Percentiles rank a stretch among this genome's conserved stretches.
Evolutionary conservation across 108 stramenopile species (phyloP).

Genomic region (Skeletonema menzelii): DNA sequence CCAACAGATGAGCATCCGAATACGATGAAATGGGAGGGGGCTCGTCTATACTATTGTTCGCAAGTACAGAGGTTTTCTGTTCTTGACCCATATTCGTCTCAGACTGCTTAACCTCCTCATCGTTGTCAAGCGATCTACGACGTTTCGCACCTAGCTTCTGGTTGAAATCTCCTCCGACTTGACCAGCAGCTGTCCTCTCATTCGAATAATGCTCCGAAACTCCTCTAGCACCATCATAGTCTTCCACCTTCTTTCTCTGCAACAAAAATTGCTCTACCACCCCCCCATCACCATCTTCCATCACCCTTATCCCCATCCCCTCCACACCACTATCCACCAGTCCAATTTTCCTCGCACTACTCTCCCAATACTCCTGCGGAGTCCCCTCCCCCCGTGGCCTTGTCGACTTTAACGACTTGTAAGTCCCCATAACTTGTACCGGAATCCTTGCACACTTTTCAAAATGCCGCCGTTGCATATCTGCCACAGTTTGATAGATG

Average conservation of each 20-base stretch:
- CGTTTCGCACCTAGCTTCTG: background rate
- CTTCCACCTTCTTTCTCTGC: slow-evolving; percentile 14
- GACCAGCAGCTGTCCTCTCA: background rate
- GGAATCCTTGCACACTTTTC: slow-evolving; percentile 81
- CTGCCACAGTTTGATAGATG: slow-evolving; percentile 82
- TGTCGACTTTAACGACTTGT: slow-evolving; percentile 81
- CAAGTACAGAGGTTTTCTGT: background rate
- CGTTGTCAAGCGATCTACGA: too few species aligned
- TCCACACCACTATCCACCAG: slow-evolving; percentile 63
- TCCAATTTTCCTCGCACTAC: slow-evolving; percentile 75
- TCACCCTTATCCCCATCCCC: slow-evolving; percentile 53
- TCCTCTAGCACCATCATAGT: background rate
- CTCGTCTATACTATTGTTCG: background rate
- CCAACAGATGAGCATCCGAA: slow-evolving; percentile 4
- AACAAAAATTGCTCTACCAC: slow-evolving; percentile 3
- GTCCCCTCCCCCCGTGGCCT: slow-evolving; percentile 75
- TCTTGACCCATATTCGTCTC: background rate
- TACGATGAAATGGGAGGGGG: background rate
- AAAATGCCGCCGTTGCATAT: slow-evolving; percentile 91
- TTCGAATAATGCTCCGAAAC: background rate
- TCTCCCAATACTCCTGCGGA: slow-evolving; percentile 86
- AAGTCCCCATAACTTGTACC: slow-evolving; percentile 55
- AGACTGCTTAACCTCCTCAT: background rate
- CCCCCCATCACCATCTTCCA: background rate
- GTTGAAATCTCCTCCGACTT: background rate